phyloP scores from a whole-genome alignment of 2,329 filamentous ascomycete species.

The Albophoma yamanashiensis region DNA sequence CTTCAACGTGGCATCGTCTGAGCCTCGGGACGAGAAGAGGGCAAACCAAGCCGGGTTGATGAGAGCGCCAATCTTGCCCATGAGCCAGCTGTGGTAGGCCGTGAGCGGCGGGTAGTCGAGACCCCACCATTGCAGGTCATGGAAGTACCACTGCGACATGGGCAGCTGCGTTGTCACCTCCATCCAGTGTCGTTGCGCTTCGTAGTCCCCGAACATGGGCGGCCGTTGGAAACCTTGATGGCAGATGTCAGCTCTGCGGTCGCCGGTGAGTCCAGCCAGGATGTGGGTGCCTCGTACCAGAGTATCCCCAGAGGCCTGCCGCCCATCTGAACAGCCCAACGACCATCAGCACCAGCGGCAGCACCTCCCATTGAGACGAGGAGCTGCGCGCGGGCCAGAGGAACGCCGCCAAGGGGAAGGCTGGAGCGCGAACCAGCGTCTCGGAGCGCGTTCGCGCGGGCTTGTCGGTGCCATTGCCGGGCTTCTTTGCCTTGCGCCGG shows the following conservation, averaged over 20 bases:
- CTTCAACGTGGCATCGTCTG: constrained; percentile 71
- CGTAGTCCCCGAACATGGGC: constrained; percentile 94
- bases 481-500: constrained; percentile 45
- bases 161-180: constrained; percentile 85
- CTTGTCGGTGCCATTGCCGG: constrained; percentile 28
- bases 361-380: constrained; percentile 80
- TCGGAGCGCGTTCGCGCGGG: constrained; percentile 20
- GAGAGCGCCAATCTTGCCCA: constrained; percentile 71
- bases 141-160: constrained; percentile 93
- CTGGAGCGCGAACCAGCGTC: constrained; percentile 46
- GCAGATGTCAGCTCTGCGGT: background rate
- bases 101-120: constrained; percentile 96
- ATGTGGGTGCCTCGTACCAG: constrained; percentile 42
- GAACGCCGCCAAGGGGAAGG: constrained; percentile 88
- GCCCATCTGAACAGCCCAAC: constrained; percentile 92
- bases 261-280: background rate
- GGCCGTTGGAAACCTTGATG: constrained; percentile 58
- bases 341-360: constrained; percentile 80
- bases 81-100: constrained; percentile 95
- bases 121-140: constrained; percentile 95
- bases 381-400: constrained; percentile 83
- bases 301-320: constrained; percentile 88
- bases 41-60: constrained; percentile 84
- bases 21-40: constrained; percentile 69
- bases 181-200: constrained; percentile 98